Percentiles rank a stretch among this genome's conserved stretches.
Evolutionary conservation across 2,329 filamentous ascomycete species (phyloP).

Genomic region (Nothomitra cinnamomea): DNA sequence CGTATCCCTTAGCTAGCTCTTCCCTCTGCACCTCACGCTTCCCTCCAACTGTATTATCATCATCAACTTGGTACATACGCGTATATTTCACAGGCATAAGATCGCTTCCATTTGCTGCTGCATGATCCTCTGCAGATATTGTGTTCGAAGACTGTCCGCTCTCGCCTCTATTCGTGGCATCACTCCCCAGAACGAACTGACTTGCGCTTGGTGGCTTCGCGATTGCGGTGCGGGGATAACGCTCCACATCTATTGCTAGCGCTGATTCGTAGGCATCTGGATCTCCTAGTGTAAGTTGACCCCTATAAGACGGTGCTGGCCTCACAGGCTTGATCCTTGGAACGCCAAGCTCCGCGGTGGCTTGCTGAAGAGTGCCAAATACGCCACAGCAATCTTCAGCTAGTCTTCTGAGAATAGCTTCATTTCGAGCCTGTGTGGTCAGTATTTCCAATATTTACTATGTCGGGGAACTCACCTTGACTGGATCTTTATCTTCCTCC

Average conservation of each 20-base stretch:
- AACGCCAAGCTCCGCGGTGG: constrained; percentile 59
- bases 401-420: constrained; percentile 46
- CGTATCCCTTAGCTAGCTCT: constrained; percentile 78
- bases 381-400: constrained; percentile 51
- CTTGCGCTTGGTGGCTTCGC: constrained; percentile 61
- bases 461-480: constrained; percentile 37
- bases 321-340: constrained; percentile 62
- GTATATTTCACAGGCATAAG: constrained; percentile 58
- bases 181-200: constrained; percentile 46
- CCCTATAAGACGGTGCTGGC: constrained; percentile 65
- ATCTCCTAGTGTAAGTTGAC: constrained; percentile 64
- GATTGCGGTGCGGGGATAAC: constrained; percentile 73
- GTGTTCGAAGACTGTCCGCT: constrained; percentile 37
- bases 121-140: constrained; percentile 23
- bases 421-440: constrained; percentile 44
- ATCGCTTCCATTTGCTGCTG: constrained; percentile 22
- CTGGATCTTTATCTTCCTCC: constrained; percentile 63
- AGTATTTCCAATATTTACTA: background rate
- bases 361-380: constrained; percentile 75
- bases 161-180: constrained; percentile 28
- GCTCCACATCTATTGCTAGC: constrained; percentile 69
- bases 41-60: constrained; percentile 55
- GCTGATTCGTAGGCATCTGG: constrained; percentile 55
- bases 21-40: constrained; percentile 71
- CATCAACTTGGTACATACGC: constrained; percentile 66